These are phyloP conservation scores for Acanthamoeba royreba DNA, from an alignment of 208 protist genomes.

Conservation along the genomic window DNA sequence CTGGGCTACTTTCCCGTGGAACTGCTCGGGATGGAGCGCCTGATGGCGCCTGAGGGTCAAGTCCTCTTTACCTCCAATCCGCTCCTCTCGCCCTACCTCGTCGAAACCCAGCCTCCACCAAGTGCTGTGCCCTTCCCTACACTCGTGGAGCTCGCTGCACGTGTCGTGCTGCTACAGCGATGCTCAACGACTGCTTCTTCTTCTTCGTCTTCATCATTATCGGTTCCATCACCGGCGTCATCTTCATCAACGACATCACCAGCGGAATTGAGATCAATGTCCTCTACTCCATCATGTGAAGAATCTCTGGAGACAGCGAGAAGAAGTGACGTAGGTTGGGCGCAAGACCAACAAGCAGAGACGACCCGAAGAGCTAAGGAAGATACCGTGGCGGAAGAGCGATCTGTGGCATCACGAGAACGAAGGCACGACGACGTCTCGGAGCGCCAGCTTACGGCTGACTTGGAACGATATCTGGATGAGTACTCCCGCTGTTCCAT, in stretches of 20 bases:
- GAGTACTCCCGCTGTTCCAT: not conserved
- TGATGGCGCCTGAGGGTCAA: not conserved
- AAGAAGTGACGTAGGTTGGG: too few relatives aligned
- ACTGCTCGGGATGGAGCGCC: not conserved
- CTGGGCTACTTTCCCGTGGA: not conserved
- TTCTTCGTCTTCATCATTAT: not conserved
- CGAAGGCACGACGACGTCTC: too few relatives aligned
- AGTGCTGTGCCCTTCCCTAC: not conserved
- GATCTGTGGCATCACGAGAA: too few relatives aligned
- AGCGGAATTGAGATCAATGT: not conserved
- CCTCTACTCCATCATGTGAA: too few relatives aligned
- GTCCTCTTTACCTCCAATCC: not conserved
- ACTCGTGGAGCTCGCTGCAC: not conserved
- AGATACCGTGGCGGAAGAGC: too few relatives aligned
- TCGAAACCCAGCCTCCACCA: not conserved
- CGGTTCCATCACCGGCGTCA: not conserved
- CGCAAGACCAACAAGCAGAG: too few relatives aligned
- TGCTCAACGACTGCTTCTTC: not conserved
- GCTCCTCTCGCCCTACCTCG: not conserved
- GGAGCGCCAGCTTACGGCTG: not conserved
- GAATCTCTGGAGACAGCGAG: too few relatives aligned
- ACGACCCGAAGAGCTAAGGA: too few relatives aligned
- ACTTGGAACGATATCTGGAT: not conserved
- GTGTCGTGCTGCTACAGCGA: not conserved
- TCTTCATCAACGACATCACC: not conserved